Conservation (phyloP, 2,329 filamentous ascomycete species). For the Stemphylium vesicarium region DNA sequence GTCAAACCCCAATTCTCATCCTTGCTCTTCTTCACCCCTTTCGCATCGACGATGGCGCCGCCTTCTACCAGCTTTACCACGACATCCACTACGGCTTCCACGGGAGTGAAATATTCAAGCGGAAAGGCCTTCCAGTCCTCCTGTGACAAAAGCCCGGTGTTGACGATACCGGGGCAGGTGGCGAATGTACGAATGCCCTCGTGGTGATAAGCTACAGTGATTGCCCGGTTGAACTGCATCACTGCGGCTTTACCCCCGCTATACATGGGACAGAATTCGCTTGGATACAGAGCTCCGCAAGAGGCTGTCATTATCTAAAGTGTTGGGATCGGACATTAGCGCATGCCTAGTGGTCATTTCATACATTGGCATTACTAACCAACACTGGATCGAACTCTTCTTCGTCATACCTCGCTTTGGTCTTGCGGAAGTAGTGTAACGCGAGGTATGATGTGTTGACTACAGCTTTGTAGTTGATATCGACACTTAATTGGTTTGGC, state of each 20-base stretch:
- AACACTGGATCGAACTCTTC: conserved; percentile 32
- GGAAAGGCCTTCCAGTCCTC: conserved; percentile 47
- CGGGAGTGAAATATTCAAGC: conserved; percentile 42
- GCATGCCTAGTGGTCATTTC: no score
- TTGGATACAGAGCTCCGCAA: conserved; percentile 49
- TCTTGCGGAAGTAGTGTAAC: conserved; percentile 50
- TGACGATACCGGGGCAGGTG: conserved; percentile 48
- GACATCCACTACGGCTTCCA: conserved; percentile 35
- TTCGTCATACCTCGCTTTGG: conserved; percentile 22
- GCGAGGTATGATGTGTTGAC: conserved; percentile 51
- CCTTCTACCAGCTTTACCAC: conserved; percentile 42
- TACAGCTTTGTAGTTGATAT: conserved; percentile 48
- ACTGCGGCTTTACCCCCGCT: conserved; percentile 44
- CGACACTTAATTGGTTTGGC: conserved; percentile 46
- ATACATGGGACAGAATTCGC: conserved; percentile 41
- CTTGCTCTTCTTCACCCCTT: conserved; percentile 26
- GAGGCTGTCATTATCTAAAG: conserved; percentile 41
- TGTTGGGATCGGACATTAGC: no score
- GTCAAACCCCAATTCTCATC: conserved; percentile 33
- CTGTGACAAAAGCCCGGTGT: conserved; percentile 44
- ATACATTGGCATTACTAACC: conserved; percentile 14
- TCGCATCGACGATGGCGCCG: conserved; percentile 34
- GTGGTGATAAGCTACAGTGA: conserved; percentile 43
- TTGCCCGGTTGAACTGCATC: conserved; percentile 50
- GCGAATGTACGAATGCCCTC: conserved; percentile 51